Conservation (phyloP, 495 filamentous ascomycete species). For the Mytilinidion resinicola region DNA sequence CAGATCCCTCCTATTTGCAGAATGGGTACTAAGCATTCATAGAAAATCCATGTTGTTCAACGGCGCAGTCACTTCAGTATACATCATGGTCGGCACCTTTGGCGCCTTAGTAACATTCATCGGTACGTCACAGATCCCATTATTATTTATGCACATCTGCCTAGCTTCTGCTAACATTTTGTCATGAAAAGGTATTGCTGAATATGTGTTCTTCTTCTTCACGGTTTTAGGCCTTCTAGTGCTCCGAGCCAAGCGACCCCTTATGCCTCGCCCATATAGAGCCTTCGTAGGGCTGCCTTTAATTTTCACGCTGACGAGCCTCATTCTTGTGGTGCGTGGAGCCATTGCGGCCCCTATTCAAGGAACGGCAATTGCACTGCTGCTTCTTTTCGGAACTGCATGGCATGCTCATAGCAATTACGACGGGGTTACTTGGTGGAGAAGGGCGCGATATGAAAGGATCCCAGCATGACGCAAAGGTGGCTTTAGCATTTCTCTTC, state of each 20-base stretch:
- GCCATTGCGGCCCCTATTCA: not conserved
- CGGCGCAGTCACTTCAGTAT: slow-evolving; percentile 13
- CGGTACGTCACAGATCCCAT: not conserved
- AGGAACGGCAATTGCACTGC: not conserved
- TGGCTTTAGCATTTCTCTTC: too few relatives aligned
- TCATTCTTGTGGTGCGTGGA: not conserved
- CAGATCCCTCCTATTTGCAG: not conserved
- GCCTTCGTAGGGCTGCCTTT: not conserved
- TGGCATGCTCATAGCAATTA: not conserved
- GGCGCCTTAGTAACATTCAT: slow-evolving; percentile 17
- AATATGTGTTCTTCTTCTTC: slow-evolving; percentile 19
- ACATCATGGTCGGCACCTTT: slow-evolving; percentile 19
- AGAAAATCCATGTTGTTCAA: slow-evolving; percentile 15
- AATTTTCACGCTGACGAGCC: not conserved
- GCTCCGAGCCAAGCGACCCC: slow-evolving; percentile 10
- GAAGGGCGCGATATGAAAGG: too few relatives aligned
- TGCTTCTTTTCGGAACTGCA: not conserved
- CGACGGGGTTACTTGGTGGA: too few relatives aligned
- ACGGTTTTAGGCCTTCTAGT: slow-evolving; percentile 21
- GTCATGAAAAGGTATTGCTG: slow-evolving; percentile 16
- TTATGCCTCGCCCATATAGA: not conserved
- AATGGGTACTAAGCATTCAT: not conserved
- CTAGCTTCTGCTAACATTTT: not conserved
- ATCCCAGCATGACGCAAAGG: too few relatives aligned
- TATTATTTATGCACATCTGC: not conserved